Conservation (phyloP, 176 grass and related monocot species). For the Musa acuminata region DNA sequence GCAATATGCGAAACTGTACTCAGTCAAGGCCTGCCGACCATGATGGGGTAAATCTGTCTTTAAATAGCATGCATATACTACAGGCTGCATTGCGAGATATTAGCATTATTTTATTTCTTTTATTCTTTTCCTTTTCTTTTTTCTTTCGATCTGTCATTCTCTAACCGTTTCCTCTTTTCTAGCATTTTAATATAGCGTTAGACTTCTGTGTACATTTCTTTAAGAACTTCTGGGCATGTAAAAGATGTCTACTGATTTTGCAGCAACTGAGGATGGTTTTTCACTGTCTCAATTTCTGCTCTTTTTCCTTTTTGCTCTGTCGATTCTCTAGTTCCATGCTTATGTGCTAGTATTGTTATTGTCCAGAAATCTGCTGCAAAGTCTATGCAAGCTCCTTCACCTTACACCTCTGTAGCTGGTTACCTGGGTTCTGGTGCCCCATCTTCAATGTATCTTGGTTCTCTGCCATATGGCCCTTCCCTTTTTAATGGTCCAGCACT, state of each 20-base stretch:
- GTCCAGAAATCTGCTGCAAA: slow-evolving; percentile 44
- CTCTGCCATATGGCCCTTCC: slow-evolving; percentile 44
- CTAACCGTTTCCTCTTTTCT: too few relatives aligned
- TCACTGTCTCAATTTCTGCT: not conserved
- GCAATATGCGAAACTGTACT: slow-evolving; percentile 86
- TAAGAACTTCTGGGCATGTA: not conserved
- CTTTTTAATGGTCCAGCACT: slow-evolving; percentile 46
- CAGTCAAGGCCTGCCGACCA: slow-evolving; percentile 60
- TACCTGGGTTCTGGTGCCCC: slow-evolving; percentile 54
- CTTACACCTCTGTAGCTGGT: slow-evolving; percentile 25
- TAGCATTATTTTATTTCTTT: too few relatives aligned
- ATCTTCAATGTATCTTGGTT: slow-evolving; percentile 54
- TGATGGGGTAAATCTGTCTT: slow-evolving; percentile 23
- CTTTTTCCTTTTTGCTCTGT: not conserved
- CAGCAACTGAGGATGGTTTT: not conserved
- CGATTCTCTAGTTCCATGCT: not conserved
- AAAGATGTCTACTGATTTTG: not conserved
- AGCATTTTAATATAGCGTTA: too few relatives aligned
- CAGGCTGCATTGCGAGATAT: too few relatives aligned
- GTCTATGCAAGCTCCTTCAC: slow-evolving; percentile 42
- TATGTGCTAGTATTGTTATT: slow-evolving; percentile 5
- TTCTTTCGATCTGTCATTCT: too few relatives aligned
- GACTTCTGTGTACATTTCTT: not conserved
- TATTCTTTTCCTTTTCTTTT: too few relatives aligned
- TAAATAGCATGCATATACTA: too few relatives aligned